Base-by-base conservation (phyloP, 805 yeast species). In the Naumovozyma baii region DNA sequence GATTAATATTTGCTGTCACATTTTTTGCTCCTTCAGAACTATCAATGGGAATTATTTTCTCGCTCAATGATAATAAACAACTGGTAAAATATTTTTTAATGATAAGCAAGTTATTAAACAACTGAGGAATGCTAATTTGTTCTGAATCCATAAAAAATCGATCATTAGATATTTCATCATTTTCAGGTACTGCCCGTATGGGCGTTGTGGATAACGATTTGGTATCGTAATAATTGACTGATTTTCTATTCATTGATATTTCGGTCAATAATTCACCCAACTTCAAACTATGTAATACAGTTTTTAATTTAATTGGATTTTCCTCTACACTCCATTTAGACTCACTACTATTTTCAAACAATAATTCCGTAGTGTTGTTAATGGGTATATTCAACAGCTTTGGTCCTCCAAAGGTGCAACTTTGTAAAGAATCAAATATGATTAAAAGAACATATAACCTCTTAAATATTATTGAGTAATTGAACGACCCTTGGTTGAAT, bases 401-500 rank as follows among this genome's bases (percentile, higher is more conserved):
- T 17, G 72, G 74, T 1, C 59, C 56, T 5, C 82, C 83, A 59
- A 68, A 75, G 17, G 72, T 64, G 19, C 77, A 54, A 13, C 76
- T 59, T 44, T 73, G 73, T 16, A 76, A 46, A n/a, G 71, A 63
- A 51, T 76, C 82, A 29, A 78, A 57, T 0, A 74, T 57, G 10
- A 66, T 59, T 30, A 78, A 47, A 31, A 71, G 63, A 30, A 71
- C 63, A 49, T 72, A 73, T 18, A 78, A 59, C 45, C 78, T 69
- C 19, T 59, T 61, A 39, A 61, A 53, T 3, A 62, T 44, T 1
- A 56, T 67, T 57, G 66, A 48, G 43, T 57, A 62, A 4, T 62
- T 48, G 31, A 53, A 50, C 25, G 55, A 50, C 15, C 52, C 51
- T 42, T 62, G 68, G 31, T 37, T 42, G 25, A 51, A 46, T 13